A percentile compares a stretch with the other conserved stretches of the same genome.
These are phyloP conservation scores for Chaetomiaceae sp. DNA, from an alignment of 2,329 filamentous ascomycete species.

Conservation along the genomic window DNA sequence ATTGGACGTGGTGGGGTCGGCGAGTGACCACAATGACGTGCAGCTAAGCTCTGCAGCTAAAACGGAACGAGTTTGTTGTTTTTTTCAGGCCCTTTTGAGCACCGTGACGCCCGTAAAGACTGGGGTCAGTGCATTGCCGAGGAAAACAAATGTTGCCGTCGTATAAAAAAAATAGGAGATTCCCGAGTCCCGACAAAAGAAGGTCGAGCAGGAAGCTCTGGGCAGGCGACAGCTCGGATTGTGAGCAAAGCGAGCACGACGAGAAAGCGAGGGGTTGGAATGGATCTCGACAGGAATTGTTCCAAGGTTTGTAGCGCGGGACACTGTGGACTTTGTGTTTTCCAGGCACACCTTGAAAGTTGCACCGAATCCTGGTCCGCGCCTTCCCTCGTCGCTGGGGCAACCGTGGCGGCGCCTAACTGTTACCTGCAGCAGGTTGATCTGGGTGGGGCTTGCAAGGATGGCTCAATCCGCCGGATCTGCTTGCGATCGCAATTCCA, in stretches of 20 bases:
- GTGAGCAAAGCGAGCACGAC: not conserved
- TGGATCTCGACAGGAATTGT: not conserved
- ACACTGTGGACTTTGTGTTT: conserved; percentile 14
- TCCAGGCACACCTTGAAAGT: conserved; percentile 10
- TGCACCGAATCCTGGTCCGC: conserved; percentile 15
- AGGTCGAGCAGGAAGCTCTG: not conserved
- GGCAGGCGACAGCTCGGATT: conserved; percentile 2
- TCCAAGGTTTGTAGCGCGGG: conserved; percentile 5
- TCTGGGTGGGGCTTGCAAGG: not conserved
- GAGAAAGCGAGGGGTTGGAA: not conserved
- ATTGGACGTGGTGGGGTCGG: conserved; percentile 22
- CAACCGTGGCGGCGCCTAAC: conserved; percentile 10
- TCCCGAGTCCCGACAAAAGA: not conserved
- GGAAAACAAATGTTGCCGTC: not conserved
- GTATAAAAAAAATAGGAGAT: conserved; percentile 8
- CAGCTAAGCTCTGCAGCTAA: conserved; percentile 25
- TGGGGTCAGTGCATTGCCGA: conserved; percentile 18
- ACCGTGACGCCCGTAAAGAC: not conserved
- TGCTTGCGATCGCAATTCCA: conserved; percentile 5
- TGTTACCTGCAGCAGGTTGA: conserved; percentile 7
- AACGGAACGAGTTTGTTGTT: conserved; percentile 17
- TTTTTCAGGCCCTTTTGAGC: conserved; percentile 18
- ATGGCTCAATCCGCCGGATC: conserved; percentile 7
- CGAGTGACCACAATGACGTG: conserved; percentile 27
- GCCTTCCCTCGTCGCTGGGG: conserved; percentile 12